A percentile compares a stretch with the other conserved stretches of the same genome.
Conservation (phyloP, 2,329 filamentous ascomycete species). For the Paramyrothecium sp. region DNA sequence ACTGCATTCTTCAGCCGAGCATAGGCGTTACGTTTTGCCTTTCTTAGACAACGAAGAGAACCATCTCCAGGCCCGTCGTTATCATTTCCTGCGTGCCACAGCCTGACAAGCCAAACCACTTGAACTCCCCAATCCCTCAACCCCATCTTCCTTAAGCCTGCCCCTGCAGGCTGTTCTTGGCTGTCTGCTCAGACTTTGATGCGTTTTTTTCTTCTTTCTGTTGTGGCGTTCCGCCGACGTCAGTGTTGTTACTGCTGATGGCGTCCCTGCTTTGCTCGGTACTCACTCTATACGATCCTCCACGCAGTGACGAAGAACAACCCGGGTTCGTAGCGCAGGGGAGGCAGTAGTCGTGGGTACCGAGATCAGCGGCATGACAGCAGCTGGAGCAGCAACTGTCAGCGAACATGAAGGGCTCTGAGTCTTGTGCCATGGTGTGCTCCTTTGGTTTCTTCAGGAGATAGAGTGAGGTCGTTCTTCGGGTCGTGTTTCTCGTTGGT, state of each 20-base stretch:
- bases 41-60: not conserved
- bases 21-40: not conserved
- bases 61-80: too few species aligned
- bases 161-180: not conserved
- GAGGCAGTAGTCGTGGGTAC: constrained; percentile 29
- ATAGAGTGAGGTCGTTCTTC: not conserved
- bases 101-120: too few species aligned
- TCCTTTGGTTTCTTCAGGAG: not conserved
- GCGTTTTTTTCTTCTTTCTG: too few species aligned
- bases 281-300: not conserved
- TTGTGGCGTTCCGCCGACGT: not conserved
- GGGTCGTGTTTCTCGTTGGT: not conserved
- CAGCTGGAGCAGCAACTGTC: constrained; percentile 26
- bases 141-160: not conserved
- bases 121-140: not conserved
- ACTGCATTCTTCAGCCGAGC: not conserved
- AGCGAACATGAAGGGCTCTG: constrained; percentile 4
- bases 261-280: constrained; percentile 1
- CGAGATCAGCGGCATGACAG: constrained; percentile 27
- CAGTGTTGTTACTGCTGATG: not conserved
- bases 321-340: constrained; percentile 22
- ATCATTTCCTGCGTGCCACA: too few species aligned
- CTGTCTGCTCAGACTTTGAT: too few species aligned
- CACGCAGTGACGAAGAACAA: constrained; percentile 11
- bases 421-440: not conserved